phyloP scores from a whole-genome alignment of 805 yeast genomes.

The Saturnispora saitoi region DNA sequence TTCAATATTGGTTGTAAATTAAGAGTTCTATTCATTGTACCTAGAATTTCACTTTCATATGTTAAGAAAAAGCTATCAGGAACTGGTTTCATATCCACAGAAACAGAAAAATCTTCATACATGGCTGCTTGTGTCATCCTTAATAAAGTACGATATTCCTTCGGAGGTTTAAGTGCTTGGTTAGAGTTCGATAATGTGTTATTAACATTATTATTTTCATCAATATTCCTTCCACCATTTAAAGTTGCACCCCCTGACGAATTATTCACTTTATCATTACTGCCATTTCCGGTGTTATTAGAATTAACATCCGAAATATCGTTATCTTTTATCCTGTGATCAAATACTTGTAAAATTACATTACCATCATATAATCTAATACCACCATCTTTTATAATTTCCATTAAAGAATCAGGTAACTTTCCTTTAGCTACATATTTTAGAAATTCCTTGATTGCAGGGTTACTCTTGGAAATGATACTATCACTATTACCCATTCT shows the following conservation, averaged over 20 bases:
- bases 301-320: constrained; percentile 2
- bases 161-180: constrained; percentile 39
- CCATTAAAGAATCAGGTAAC: constrained; percentile 84
- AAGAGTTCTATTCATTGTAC: constrained; percentile 68
- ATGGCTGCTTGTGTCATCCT: constrained; percentile 73
- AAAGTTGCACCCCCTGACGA: background rate
- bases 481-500: constrained; percentile 88
- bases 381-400: constrained; percentile 80
- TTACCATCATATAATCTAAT: constrained; percentile 85
- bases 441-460: constrained; percentile 70
- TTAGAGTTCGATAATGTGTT: background rate
- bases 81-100: constrained; percentile 71
- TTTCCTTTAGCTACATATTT: constrained; percentile 72
- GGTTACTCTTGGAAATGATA: constrained; percentile 70
- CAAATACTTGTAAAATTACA: constrained; percentile 75
- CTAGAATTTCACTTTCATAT: constrained; percentile 81
- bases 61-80: constrained; percentile 71
- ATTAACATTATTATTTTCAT: background rate
- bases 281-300: too few species aligned
- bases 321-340: constrained; percentile 52
- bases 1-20: constrained; percentile 67
- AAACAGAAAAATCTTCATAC: constrained; percentile 78
- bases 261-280: background rate
- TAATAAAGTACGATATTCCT: constrained; percentile 67
- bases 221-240: background rate